A percentile compares a stretch with the other conserved stretches of the same genome.
These are phyloP conservation scores for Penicillium frequentans DNA, from an alignment of 2,329 filamentous ascomycete genomes.

Conservation along the genomic window DNA sequence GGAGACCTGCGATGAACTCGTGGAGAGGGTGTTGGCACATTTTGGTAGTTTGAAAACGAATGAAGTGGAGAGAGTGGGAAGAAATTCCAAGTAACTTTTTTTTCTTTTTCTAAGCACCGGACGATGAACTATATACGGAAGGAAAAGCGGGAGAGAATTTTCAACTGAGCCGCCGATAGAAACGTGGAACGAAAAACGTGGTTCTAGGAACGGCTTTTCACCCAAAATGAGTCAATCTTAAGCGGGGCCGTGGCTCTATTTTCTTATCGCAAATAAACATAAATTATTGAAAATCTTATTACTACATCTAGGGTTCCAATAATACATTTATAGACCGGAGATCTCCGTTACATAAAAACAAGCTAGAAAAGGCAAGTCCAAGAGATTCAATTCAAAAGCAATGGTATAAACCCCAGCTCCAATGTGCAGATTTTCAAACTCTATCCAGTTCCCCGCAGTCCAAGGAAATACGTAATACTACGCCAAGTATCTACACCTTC, in stretches of 20 bases:
- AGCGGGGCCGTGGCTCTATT: neutral
- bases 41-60: neutral
- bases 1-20: slow-evolving; percentile 63
- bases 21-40: slow-evolving; percentile 61
- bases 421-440: slow-evolving; percentile 4
- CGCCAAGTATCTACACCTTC: slow-evolving; percentile 40
- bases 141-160: neutral
- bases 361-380: neutral
- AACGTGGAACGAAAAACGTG: neutral
- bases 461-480: slow-evolving; percentile 5
- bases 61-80: neutral
- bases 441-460: neutral
- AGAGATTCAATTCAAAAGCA: slow-evolving; percentile 1
- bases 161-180: neutral
- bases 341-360: neutral
- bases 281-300: neutral
- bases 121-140: neutral
- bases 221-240: neutral
- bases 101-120: neutral
- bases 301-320: neutral
- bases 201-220: no score
- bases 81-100: neutral
- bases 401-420: slow-evolving; percentile 1
- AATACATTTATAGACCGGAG: neutral
- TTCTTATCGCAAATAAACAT: neutral